Evolutionary conservation across 2,329 filamentous ascomycete species (phyloP).

Genomic region (Sodiomyces alkalinus): DNA sequence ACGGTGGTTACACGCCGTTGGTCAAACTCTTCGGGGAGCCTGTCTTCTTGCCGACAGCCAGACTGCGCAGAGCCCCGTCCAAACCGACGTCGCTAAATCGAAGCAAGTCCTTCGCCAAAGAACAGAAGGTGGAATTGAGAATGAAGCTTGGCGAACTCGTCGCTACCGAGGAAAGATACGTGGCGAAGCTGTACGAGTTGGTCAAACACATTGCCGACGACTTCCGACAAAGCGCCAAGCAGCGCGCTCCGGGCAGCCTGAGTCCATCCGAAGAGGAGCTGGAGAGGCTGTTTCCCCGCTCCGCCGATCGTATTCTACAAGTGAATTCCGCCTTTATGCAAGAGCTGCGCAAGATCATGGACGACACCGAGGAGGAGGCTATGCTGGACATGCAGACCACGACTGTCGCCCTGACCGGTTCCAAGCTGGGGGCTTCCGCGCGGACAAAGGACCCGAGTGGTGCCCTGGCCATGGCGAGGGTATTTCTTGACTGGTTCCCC

Average conservation of each 20-base stretch:
- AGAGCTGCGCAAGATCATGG: conserved; percentile 60
- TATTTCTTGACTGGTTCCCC: conserved; percentile 84
- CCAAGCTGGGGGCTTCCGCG: conserved; percentile 25
- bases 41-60: conserved; percentile 74
- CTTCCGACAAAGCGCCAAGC: conserved; percentile 55
- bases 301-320: conserved; percentile 64
- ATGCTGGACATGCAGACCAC: conserved; percentile 56
- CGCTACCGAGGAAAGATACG: conserved; percentile 88
- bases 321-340: conserved; percentile 71
- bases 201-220: conserved; percentile 69
- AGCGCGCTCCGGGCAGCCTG: conserved; percentile 41
- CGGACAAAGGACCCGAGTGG: conserved; percentile 60
- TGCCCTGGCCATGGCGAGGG: conserved; percentile 59
- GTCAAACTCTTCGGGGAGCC: conserved; percentile 70
- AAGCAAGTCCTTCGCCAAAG: conserved; percentile 60
- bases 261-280: conserved; percentile 61
- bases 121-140: conserved; percentile 71
- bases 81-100: conserved; percentile 69
- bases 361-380: conserved; percentile 71
- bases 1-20: conserved; percentile 62
- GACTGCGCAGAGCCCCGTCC: conserved; percentile 71
- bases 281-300: conserved; percentile 64
- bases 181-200: conserved; percentile 72
- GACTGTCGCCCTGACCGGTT: conserved; percentile 24
- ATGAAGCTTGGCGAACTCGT: conserved; percentile 83